phyloP scores from a whole-genome alignment of 2,329 filamentous ascomycete genomes.

The Curvularia sp. region DNA sequence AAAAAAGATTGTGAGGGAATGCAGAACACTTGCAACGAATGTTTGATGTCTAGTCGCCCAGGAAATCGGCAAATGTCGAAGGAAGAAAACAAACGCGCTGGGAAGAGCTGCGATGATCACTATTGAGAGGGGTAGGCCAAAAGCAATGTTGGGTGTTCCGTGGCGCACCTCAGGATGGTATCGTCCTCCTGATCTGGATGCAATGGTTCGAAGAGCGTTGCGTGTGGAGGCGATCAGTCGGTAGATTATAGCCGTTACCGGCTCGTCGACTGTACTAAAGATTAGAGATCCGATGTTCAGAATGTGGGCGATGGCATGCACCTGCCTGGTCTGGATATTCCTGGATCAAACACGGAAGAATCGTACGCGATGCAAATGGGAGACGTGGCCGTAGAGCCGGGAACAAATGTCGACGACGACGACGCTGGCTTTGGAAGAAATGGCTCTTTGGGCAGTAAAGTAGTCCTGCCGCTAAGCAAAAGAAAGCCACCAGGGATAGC shows the following conservation, averaged over 20 bases:
- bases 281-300: constrained; percentile 8
- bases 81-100: constrained; percentile 23
- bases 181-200: constrained; percentile 19
- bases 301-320: neutral
- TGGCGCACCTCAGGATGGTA: constrained; percentile 18
- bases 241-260: constrained; percentile 19
- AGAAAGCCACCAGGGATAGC: constrained; percentile 31
- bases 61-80: constrained; percentile 23
- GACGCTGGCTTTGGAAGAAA: constrained; percentile 1
- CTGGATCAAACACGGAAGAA: constrained; percentile 14
- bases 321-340: constrained; percentile 13
- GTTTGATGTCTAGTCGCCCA: constrained; percentile 35
- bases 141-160: constrained; percentile 28
- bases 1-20: constrained; percentile 32
- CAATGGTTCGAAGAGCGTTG: constrained; percentile 13
- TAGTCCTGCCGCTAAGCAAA: constrained; percentile 24
- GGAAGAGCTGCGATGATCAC: constrained; percentile 31
- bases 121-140: constrained; percentile 28
- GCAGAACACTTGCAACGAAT: constrained; percentile 29
- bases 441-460: constrained; percentile 9
- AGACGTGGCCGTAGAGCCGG: constrained; percentile 4
- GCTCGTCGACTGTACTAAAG: constrained; percentile 22
- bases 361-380: constrained; percentile 3
- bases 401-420: constrained; percentile 5
- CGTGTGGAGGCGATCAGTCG: constrained; percentile 21